Evolutionary conservation across 2,329 filamentous ascomycete species (phyloP).

Genomic region (Colletotrichum siamense): DNA sequence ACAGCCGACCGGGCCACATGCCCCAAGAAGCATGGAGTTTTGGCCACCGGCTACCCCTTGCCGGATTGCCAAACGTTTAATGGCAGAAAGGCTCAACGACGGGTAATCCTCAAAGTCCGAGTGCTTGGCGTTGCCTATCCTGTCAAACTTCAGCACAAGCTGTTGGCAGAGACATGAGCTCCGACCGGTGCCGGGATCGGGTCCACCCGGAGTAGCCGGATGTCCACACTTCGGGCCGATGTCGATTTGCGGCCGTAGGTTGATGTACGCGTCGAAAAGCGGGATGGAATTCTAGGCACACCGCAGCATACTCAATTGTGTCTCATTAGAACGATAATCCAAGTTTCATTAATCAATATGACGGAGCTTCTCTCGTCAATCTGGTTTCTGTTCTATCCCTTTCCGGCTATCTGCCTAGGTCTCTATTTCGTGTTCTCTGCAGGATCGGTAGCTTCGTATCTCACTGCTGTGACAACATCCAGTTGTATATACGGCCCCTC

Average conservation of each 20-base stretch:
- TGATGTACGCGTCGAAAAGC: background rate
- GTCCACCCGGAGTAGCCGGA: background rate
- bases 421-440: background rate
- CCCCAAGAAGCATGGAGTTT: background rate
- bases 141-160: background rate
- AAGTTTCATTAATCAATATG: background rate
- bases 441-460: slow-evolving; percentile 34
- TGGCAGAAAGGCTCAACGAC: background rate
- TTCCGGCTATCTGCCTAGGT: background rate
- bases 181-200: background rate
- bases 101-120: background rate
- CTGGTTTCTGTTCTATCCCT: background rate
- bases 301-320: background rate
- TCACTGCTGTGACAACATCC: slow-evolving; percentile 47
- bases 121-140: background rate
- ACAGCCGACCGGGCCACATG: background rate
- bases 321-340: background rate
- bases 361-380: background rate
- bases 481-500: slow-evolving; percentile 39
- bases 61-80: background rate
- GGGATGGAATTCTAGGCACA: background rate
- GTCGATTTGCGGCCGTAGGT: background rate
- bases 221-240: background rate
- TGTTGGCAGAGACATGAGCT: background rate
- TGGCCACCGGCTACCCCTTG: background rate